Percentiles rank a stretch among this genome's conserved stretches.
These are phyloP conservation scores for Colletotrichum sansevieriae DNA, from an alignment of 2,329 filamentous ascomycete species.

Conservation along the genomic window DNA sequence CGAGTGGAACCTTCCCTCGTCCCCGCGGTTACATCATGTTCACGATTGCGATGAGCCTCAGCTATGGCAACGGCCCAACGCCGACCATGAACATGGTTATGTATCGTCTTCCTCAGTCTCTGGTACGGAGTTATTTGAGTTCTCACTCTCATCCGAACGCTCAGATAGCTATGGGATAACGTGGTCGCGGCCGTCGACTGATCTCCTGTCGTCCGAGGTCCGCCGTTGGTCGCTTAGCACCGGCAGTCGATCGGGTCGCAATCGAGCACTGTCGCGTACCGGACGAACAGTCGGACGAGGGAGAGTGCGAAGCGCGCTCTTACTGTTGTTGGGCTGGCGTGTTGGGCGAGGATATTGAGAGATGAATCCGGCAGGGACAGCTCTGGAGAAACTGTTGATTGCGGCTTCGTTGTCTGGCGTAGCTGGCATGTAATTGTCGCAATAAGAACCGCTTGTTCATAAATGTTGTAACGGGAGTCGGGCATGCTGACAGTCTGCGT, in stretches of 20 bases:
- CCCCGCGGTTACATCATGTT: constrained; percentile 13
- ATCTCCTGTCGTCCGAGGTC: too few relatives aligned
- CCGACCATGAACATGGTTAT: not conserved
- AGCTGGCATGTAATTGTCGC: not conserved
- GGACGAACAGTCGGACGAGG: not conserved
- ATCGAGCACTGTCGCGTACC: not conserved
- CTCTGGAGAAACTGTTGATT: too few relatives aligned
- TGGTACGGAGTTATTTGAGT: too few relatives aligned
- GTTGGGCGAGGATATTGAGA: not conserved
- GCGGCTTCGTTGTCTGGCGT: not conserved
- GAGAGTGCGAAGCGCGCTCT: not conserved
- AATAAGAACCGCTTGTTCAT: not conserved
- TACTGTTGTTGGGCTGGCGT: not conserved
- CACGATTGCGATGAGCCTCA: not conserved
- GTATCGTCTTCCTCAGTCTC: too few relatives aligned
- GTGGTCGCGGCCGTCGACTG: too few relatives aligned
- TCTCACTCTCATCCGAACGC: too few relatives aligned
- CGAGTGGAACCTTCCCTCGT: not conserved
- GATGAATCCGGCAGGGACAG: too few relatives aligned
- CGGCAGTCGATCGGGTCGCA: not conserved
- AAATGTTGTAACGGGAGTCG: not conserved
- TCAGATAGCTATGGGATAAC: too few relatives aligned
- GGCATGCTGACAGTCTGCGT: too few relatives aligned
- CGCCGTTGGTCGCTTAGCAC: too few relatives aligned
- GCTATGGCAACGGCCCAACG: too few relatives aligned